A percentile compares a stretch with the other conserved stretches of the same genome.
Conservation (phyloP, 352 stramenopile species). For the Phytophthora pseudosyringae region DNA sequence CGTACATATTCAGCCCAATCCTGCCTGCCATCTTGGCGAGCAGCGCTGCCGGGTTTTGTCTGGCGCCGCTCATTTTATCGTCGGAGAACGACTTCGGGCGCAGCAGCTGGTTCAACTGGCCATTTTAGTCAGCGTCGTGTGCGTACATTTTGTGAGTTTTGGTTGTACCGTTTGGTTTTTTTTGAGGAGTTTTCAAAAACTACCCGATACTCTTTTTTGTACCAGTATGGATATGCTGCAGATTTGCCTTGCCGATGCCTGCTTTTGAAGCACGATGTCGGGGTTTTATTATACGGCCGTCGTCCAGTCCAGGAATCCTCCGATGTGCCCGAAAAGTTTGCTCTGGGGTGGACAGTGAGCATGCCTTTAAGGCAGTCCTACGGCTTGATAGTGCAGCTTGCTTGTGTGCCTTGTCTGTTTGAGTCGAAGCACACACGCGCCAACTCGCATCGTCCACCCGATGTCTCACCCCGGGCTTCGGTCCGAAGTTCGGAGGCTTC, state of each 20-base stretch:
- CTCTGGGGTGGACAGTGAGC: neutral
- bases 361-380: neutral
- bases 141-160: neutral
- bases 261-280: no score
- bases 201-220: no score
- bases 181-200: no score
- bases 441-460: slow-evolving; percentile 4
- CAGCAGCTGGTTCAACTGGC: slow-evolving; percentile 19
- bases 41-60: slow-evolving; percentile 21
- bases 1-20: slow-evolving; percentile 18
- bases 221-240: neutral
- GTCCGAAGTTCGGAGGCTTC: no score
- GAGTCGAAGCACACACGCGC: slow-evolving; percentile 23
- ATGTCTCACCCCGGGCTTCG: slow-evolving; percentile 10
- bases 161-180: no score
- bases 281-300: neutral
- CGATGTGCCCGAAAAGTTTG: slow-evolving; percentile 28
- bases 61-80: slow-evolving; percentile 24
- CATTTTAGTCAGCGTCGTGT: slow-evolving; percentile 12
- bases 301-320: slow-evolving; percentile 20
- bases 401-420: slow-evolving; percentile 17
- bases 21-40: slow-evolving; percentile 33
- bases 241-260: neutral
- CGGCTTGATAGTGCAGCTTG: slow-evolving; percentile 7
- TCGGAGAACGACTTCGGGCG: slow-evolving; percentile 7